Base-by-base conservation (phyloP, 441 rosid genomes). In the Populus hybrid region DNA sequence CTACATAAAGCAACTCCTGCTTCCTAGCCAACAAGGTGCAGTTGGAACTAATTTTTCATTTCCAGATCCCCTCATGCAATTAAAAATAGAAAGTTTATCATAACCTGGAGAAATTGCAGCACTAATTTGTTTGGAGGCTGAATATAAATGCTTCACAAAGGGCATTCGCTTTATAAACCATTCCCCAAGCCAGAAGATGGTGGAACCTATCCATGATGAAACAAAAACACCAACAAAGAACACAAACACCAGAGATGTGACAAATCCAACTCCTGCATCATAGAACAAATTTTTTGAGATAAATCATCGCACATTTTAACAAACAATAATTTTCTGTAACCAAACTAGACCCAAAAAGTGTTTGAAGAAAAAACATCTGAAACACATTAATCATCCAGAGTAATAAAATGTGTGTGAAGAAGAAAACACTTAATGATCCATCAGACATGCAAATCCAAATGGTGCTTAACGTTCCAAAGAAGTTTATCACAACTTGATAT, bases 121-220 rank as follows among this genome's bases (percentile, higher is more conserved):
- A 86, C 98, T 94, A 42, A 95, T 95, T 86, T 95, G 99, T 82
- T 95, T 94, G 78, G 97, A 94, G 77, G 98, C 98, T 2, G 93
- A 89, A 87, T 94, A 94, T 75, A 95, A 70, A 82, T 95, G 99
- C 85, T 82, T 92, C 74, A 94, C 92, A 78, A 95, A 91, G 32
- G 99, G 98, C 99, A 95, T 95, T 77, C 89, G 84, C 87, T 89
- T 92, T 77, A 95, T 95, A 85, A 95, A 86, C 99, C 98, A 93
- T 81, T 95, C 97, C 65, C 99, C 98, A 71, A 95, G 59, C 82
- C 92, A 90, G 86, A 93, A 87, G 77, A 95, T 88, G 16, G 93
- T 87, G 69, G 99, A 90, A 21, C 99, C 99, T 78, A 93, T 64
- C 99, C 98, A 95, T n/a, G 97, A 95, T 11, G 99, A 95, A 79